phyloP scores from a whole-genome alignment of 2,329 filamentous ascomycete species.

The Cladosporium cucumerinum region DNA sequence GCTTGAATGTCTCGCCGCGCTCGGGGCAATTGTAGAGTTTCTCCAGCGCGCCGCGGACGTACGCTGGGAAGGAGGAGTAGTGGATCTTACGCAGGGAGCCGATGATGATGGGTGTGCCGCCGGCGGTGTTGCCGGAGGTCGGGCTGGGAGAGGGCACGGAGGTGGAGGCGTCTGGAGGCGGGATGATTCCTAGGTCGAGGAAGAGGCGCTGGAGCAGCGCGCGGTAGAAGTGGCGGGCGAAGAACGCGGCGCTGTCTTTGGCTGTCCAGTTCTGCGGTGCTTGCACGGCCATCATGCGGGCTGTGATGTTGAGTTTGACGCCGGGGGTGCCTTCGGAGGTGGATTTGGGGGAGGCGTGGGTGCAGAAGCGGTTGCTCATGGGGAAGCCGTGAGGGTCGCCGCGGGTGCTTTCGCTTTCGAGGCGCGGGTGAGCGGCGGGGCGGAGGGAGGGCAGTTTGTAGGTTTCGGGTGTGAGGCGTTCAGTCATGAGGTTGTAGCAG shows the following conservation, averaged over 20 bases:
- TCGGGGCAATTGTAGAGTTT: slow-evolving; percentile 66
- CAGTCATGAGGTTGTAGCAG: slow-evolving; percentile 95
- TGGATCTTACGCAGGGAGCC: slow-evolving; percentile 78
- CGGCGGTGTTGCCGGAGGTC: slow-evolving; percentile 20
- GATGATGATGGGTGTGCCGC: slow-evolving; percentile 73
- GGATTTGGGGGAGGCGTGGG: slow-evolving; percentile 41
- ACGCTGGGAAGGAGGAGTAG: slow-evolving; percentile 70
- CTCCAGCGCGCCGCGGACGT: slow-evolving; percentile 73
- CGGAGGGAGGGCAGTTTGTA: slow-evolving; percentile 79
- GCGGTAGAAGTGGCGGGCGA: slow-evolving; percentile 88
- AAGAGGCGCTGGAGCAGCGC: slow-evolving; percentile 90
- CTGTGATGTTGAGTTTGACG: slow-evolving; percentile 87
- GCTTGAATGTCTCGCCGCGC: slow-evolving; percentile 57
- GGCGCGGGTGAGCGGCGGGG: slow-evolving; percentile 63
- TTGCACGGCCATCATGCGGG: slow-evolving; percentile 97
- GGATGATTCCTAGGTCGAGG: slow-evolving; percentile 75
- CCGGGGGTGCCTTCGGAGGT: slow-evolving; percentile 41
- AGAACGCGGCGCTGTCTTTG: slow-evolving; percentile 79
- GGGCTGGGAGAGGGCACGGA: neutral
- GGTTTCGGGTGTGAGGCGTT: slow-evolving; percentile 79
- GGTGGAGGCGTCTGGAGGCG: slow-evolving; percentile 43
- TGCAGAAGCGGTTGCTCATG: slow-evolving; percentile 70
- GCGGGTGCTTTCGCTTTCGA: slow-evolving; percentile 52
- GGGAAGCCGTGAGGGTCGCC: slow-evolving; percentile 91
- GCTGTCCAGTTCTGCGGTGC: slow-evolving; percentile 88